These are phyloP conservation scores for Dittrichia graveolens DNA, from an alignment of 129 eudicot genomes.

Conservation along the genomic window DNA sequence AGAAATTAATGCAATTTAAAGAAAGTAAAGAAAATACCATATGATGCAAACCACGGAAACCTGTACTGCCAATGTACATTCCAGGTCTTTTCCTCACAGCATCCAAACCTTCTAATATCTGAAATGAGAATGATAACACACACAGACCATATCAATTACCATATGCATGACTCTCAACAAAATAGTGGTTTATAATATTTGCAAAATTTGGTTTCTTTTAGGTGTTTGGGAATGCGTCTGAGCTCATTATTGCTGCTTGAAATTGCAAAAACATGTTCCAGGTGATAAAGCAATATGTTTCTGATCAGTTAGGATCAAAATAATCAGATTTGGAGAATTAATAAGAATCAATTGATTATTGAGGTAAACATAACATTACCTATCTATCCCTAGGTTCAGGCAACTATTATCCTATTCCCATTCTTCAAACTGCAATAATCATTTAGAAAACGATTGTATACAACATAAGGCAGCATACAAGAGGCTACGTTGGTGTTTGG, in stretches of 20 bases:
- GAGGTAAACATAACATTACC: background rate
- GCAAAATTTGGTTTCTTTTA: background rate
- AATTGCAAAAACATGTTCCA: background rate
- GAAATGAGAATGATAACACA: conserved; percentile 18
- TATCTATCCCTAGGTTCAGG: background rate
- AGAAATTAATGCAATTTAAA: background rate
- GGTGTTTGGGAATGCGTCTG: background rate
- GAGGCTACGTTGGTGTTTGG: background rate
- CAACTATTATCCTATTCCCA: background rate
- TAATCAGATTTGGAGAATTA: too few species aligned
- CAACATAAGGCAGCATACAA: background rate
- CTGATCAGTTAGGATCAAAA: background rate
- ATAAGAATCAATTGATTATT: background rate
- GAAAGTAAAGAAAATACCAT: conserved; percentile 49
- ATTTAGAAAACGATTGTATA: background rate
- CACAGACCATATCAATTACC: background rate
- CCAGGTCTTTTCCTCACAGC: conserved; percentile 98
- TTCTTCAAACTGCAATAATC: background rate
- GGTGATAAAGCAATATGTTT: background rate
- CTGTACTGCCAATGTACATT: conserved; percentile 96
- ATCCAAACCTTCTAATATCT: conserved; percentile 96
- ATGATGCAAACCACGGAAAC: conserved; percentile 96
- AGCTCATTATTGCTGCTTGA: background rate
- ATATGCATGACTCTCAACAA: conserved; percentile 25
- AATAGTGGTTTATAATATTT: background rate